Conservation (phyloP, 2,329 filamentous ascomycete genomes). For the Aspergillus sp. region DNA sequence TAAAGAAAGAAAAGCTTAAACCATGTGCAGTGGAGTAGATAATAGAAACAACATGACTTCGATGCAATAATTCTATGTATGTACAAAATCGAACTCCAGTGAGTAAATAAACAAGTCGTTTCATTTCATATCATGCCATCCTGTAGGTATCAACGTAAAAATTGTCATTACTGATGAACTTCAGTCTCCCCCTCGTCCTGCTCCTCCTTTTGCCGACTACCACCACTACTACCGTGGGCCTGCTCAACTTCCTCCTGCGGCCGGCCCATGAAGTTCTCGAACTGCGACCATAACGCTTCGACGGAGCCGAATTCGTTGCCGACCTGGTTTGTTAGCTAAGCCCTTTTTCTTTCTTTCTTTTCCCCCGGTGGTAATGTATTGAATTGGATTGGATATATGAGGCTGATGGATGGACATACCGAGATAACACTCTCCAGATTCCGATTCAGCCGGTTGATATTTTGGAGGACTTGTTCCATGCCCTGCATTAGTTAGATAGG, state of each 20-base stretch:
- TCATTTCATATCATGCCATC: not conserved
- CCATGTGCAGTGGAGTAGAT: not conserved
- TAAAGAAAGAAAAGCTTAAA: conserved; percentile 1
- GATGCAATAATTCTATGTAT: conserved; percentile 1
- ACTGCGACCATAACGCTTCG: conserved; percentile 94
- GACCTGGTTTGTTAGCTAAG: conserved; percentile 52
- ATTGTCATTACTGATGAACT: conserved; percentile 12
- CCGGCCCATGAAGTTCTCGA: conserved; percentile 92
- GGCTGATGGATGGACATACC: conserved; percentile 50
- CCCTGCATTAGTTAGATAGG: conserved; percentile 41
- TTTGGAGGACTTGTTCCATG: conserved; percentile 88
- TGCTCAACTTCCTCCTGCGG: conserved; percentile 48
- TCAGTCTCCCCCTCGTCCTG: conserved; percentile 22
- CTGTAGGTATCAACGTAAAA: not conserved
- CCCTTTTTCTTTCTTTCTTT: no score
- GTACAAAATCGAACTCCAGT: not conserved
- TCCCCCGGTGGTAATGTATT: no score
- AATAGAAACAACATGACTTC: conserved; percentile 2
- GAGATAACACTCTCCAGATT: conserved; percentile 88
- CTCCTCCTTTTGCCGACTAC: conserved; percentile 28
- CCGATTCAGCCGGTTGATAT: conserved; percentile 93
- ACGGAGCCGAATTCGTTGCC: conserved; percentile 98
- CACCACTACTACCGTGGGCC: conserved; percentile 11
- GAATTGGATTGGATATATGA: no score
- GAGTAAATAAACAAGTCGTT: not conserved